These are phyloP conservation scores for Dendrostoma leiphaemia DNA, from an alignment of 2,329 filamentous ascomycete species.

Conservation along the genomic window DNA sequence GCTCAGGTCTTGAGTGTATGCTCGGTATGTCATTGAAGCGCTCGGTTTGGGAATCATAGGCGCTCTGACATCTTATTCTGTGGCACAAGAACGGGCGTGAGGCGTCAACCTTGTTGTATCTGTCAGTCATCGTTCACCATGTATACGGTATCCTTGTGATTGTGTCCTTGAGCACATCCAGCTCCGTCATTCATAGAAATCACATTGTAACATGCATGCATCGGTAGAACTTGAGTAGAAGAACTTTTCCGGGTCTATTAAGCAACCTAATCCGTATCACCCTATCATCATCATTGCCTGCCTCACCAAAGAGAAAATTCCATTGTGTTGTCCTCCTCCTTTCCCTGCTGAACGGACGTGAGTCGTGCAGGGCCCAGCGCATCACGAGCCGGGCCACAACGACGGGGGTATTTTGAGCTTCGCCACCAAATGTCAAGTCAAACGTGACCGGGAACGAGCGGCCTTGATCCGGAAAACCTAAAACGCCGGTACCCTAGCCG, in stretches of 20 bases:
- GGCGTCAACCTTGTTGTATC: neutral
- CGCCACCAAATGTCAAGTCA: slow-evolving; percentile 13
- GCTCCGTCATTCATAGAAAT: neutral
- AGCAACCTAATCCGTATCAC: slow-evolving; percentile 12
- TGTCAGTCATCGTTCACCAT: neutral
- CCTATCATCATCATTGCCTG: slow-evolving; percentile 3
- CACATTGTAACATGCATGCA: no score
- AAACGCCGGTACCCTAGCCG: slow-evolving; percentile 17
- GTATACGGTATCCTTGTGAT: neutral
- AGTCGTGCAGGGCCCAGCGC: slow-evolving; percentile 13
- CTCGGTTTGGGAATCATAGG: no score
- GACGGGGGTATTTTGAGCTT: slow-evolving; percentile 21
- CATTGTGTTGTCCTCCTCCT: slow-evolving; percentile 8
- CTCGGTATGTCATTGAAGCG: no score
- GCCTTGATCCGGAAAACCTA: slow-evolving; percentile 17
- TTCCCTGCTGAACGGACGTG: slow-evolving; percentile 17
- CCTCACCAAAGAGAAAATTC: slow-evolving; percentile 7
- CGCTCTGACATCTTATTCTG: no score
- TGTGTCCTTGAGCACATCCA: neutral
- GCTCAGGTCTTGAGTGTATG: no score
- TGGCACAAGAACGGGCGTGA: no score
- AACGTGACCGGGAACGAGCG: slow-evolving; percentile 14
- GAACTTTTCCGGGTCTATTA: slow-evolving; percentile 20
- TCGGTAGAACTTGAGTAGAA: no score
- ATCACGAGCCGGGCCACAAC: slow-evolving; percentile 9